phyloP scores from a whole-genome alignment of 495 filamentous ascomycete genomes.

The Neurospora sp. region DNA sequence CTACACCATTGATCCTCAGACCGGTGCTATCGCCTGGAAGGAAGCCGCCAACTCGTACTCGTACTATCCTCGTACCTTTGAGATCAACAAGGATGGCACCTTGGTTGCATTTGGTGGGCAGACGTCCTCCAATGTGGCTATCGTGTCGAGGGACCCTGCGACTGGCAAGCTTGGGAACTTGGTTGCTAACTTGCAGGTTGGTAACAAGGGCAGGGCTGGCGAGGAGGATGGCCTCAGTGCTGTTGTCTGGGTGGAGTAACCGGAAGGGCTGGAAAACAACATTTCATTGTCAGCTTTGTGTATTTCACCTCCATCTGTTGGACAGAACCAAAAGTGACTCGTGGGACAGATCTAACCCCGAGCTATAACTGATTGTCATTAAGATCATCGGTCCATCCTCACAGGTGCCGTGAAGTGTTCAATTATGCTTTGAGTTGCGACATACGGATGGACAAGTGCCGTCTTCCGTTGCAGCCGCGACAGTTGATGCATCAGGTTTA shows the following conservation, averaged over 20 bases:
- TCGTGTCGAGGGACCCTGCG: constrained; percentile 44
- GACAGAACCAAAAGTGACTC: neutral
- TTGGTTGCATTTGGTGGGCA: constrained; percentile 57
- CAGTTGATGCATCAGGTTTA: neutral
- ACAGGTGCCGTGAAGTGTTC: neutral
- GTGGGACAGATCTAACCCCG: neutral
- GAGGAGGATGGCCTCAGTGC: constrained; percentile 37
- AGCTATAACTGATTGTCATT: neutral
- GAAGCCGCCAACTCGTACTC: constrained; percentile 33
- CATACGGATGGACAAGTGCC: neutral
- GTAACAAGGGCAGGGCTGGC: constrained; percentile 27
- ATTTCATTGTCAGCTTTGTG: neutral
- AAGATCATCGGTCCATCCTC: neutral
- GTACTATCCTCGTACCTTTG: constrained; percentile 48
- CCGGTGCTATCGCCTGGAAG: constrained; percentile 26
- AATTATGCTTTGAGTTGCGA: neutral
- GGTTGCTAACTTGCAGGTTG: constrained; percentile 32
- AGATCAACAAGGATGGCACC: constrained; percentile 51
- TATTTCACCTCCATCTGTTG: neutral
- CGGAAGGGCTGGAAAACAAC: neutral
- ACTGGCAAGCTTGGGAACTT: constrained; percentile 47
- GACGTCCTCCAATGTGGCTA: constrained; percentile 49
- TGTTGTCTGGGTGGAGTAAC: constrained; percentile 35
- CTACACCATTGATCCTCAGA: constrained; percentile 22
- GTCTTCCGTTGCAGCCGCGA: neutral